A percentile compares a stretch with the other conserved stretches of the same genome.
Evolutionary conservation across 2,329 filamentous ascomycete species (phyloP).

Genomic region (Talaromyces sp.): DNA sequence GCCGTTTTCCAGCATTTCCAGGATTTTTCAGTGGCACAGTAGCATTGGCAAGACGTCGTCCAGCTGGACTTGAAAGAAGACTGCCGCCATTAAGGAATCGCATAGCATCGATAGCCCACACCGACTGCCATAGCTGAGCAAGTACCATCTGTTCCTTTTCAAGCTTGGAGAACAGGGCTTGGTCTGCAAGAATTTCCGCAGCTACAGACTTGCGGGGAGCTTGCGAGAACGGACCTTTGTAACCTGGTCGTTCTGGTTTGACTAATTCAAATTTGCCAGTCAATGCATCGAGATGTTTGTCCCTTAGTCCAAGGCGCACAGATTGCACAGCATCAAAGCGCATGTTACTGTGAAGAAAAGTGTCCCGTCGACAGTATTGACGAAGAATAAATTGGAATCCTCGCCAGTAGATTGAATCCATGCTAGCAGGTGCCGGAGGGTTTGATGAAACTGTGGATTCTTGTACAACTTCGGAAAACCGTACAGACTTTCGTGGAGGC

Average conservation of each 20-base stretch:
- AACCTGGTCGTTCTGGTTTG: slow-evolving; percentile 64
- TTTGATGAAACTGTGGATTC: slow-evolving; percentile 32
- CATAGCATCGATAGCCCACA: slow-evolving; percentile 60
- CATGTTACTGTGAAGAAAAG: slow-evolving; percentile 76
- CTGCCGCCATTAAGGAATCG: slow-evolving; percentile 57
- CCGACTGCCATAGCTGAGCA: slow-evolving; percentile 58
- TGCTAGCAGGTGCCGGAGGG: slow-evolving; percentile 41
- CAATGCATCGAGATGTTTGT: slow-evolving; percentile 73
- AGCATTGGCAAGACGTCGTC: slow-evolving; percentile 29
- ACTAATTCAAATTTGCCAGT: slow-evolving; percentile 79
- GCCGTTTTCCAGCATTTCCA: slow-evolving; percentile 31
- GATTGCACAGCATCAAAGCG: slow-evolving; percentile 87
- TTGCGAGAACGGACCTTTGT: slow-evolving; percentile 65
- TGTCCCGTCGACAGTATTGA: slow-evolving; percentile 62
- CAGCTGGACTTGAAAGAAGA: slow-evolving; percentile 53
- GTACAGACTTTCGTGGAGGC: slow-evolving; percentile 25
- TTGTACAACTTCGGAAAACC: slow-evolving; percentile 28
- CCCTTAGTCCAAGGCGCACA: slow-evolving; percentile 67
- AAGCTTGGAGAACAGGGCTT: slow-evolving; percentile 32
- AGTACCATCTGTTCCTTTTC: slow-evolving; percentile 80
- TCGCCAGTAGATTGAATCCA: slow-evolving; percentile 79
- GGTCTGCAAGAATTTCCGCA: slow-evolving; percentile 54
- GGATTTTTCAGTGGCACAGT: slow-evolving; percentile 17
- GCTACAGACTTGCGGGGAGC: slow-evolving; percentile 65
- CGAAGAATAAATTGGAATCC: slow-evolving; percentile 74